These are phyloP conservation scores for Blepharisma stoltei DNA, from an alignment of 73 alveolate species.

Conservation along the genomic window DNA sequence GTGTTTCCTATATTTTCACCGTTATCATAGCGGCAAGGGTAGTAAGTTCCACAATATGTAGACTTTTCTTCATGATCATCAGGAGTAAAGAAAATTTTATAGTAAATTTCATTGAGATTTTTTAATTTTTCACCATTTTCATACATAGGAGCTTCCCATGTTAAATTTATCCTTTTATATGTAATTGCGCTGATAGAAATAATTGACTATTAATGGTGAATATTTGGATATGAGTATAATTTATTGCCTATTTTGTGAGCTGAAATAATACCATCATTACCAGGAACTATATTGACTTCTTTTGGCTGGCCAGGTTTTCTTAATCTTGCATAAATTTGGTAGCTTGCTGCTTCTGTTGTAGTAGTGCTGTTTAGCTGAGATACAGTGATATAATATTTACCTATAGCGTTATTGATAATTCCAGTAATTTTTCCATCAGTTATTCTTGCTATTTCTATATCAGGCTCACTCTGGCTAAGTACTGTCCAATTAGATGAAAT, in stretches of 20 bases:
- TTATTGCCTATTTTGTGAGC: background rate
- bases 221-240: no score
- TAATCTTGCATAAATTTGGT: background rate
- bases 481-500: conserved; percentile 17
- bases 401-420: background rate
- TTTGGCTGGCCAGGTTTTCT: background rate
- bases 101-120: background rate
- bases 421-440: conserved; percentile 21
- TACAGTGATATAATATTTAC: conserved; percentile 6
- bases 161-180: no score
- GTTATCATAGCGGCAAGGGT: background rate
- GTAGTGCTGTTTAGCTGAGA: background rate
- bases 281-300: background rate
- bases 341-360: background rate
- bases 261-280: background rate
- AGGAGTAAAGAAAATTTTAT: background rate
- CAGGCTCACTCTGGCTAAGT: background rate
- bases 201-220: no score
- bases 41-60: background rate
- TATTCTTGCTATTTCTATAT: background rate
- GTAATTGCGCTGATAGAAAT: no score
- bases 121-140: background rate
- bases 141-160: conserved; percentile 10
- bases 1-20: background rate
- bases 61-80: background rate